Evolutionary conservation across 805 yeast species (phyloP), one percentile per base, ranked within the genome.

Genomic region (Barnettozyma pratensis): DNA sequence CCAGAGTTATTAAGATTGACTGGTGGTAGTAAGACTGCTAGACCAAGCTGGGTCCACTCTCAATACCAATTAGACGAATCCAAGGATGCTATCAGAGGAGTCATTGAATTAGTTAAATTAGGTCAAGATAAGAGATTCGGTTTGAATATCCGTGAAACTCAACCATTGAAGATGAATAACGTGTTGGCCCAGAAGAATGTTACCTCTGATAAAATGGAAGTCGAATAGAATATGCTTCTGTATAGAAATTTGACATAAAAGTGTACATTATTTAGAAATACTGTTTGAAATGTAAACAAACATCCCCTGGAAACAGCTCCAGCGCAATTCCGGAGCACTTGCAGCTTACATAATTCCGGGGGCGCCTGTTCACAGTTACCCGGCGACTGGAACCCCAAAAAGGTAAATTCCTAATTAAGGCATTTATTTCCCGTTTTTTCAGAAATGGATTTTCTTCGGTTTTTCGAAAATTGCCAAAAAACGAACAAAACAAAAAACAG

Each of bases 21-120:
- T 29, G 97, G 97, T 42, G 96, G 96, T 42, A 65, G 72, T 37
- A 74, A 76, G 58, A 74, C 83, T 28, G 75, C 82, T 46, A 75
- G 77, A 51, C 91, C 97, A 58, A 80, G 88, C 56, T 94, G 96
- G 94, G 85, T 87, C 40, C 97, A 91, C 64, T 87, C 96, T 29
- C 71, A 77, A 39, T 82, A 73, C 68, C 83, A 83, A 65, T 68
- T 92, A 48, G 66, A 74, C 31, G 80, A 78, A 41, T 69, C 71
- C 6, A 73, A 63, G 37, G 59, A 66, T 7, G 43, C 59, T n/a
- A 65, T 68, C 32, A 66, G 73, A 47, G 76, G 78, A 47, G 74
- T 82, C 40, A 63, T 72, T 52, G 77, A 80, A 51, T 72, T 87
- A 63, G 75, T 79, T 48, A 75, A 78, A 52, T 69, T 85, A 58